These are phyloP conservation scores for Yamadazyma sp. DNA, from an alignment of 1,139 yeast genomes.

Conservation along the genomic window DNA sequence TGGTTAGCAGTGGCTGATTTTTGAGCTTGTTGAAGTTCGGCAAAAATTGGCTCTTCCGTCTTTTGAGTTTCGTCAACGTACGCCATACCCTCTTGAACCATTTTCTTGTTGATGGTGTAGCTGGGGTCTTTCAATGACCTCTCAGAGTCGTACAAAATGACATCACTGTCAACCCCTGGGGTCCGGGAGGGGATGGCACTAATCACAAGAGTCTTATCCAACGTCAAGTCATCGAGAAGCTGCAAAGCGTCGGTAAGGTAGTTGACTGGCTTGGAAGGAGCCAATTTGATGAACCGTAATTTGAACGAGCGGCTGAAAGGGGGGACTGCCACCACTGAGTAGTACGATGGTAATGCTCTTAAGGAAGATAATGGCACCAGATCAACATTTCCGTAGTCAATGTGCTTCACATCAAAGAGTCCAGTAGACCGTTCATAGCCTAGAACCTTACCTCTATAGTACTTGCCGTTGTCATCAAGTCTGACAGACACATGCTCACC, in stretches of 20 bases:
- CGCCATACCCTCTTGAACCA: slow-evolving; percentile 67
- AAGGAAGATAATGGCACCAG: slow-evolving; percentile 46
- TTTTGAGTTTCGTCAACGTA: slow-evolving; percentile 50
- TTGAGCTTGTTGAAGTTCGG: slow-evolving; percentile 44
- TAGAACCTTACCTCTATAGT: slow-evolving; percentile 59
- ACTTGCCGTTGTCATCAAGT: slow-evolving; percentile 53
- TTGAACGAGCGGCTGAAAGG: slow-evolving; percentile 59
- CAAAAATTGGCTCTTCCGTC: slow-evolving; percentile 35
- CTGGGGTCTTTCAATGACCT: slow-evolving; percentile 54
- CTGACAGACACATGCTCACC: slow-evolving; percentile 63
- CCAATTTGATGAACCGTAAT: slow-evolving; percentile 57
- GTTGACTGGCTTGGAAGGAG: slow-evolving; percentile 59
- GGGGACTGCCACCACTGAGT: slow-evolving; percentile 40
- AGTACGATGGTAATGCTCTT: slow-evolving; percentile 56
- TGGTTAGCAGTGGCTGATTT: slow-evolving; percentile 51
- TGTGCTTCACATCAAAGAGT: slow-evolving; percentile 53
- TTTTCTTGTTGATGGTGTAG: slow-evolving; percentile 62
- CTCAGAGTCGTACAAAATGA: slow-evolving; percentile 62
- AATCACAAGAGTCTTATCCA: slow-evolving; percentile 60
- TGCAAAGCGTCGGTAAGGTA: slow-evolving; percentile 61
- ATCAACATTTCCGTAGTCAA: slow-evolving; percentile 67
- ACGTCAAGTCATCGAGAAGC: slow-evolving; percentile 53
- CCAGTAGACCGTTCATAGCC: slow-evolving; percentile 48
- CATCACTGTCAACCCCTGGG: slow-evolving; percentile 43
- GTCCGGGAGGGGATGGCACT: slow-evolving; percentile 45